Evolutionary conservation across 1,139 yeast genomes (phyloP).

Genomic region (Lodderomyces metapsilosis): DNA sequence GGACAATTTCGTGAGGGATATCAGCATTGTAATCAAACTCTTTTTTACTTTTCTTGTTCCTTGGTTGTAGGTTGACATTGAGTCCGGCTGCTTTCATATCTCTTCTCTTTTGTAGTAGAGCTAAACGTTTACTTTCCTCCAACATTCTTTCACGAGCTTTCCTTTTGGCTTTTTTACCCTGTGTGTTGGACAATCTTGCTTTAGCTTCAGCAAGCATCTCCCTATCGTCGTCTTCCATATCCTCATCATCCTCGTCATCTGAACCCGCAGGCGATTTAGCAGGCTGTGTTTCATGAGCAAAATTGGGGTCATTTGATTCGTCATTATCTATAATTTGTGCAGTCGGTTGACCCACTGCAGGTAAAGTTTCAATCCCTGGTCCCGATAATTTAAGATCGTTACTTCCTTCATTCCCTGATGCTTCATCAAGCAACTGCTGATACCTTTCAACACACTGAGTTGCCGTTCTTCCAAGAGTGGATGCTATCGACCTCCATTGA

Average conservation of each 20-base stretch:
- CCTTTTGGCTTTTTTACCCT: conserved; percentile 92
- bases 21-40: conserved; percentile 83
- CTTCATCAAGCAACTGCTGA: conserved; percentile 68
- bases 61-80: conserved; percentile 49
- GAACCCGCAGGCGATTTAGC: too few relatives aligned
- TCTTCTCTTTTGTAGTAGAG: conserved; percentile 76
- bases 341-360: conserved; percentile 38
- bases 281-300: conserved; percentile 77
- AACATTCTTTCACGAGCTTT: conserved; percentile 81
- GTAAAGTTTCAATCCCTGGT: conserved; percentile 54
- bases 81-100: conserved; percentile 88
- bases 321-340: conserved; percentile 42
- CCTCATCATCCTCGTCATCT: conserved; percentile 66
- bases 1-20: conserved; percentile 76
- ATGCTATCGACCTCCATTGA: conserved; percentile 91
- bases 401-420: conserved; percentile 22
- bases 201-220: conserved; percentile 95
- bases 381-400: conserved; percentile 43
- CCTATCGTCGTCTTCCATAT: conserved; percentile 80
- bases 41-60: conserved; percentile 48
- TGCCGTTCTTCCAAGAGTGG: conserved; percentile 80
- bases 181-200: conserved; percentile 88
- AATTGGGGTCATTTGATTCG: conserved; percentile 46
- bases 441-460: conserved; percentile 88
- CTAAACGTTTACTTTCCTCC: conserved; percentile 71